phyloP scores from a whole-genome alignment of 805 yeast genomes.

The Lachancea nothofagi region DNA sequence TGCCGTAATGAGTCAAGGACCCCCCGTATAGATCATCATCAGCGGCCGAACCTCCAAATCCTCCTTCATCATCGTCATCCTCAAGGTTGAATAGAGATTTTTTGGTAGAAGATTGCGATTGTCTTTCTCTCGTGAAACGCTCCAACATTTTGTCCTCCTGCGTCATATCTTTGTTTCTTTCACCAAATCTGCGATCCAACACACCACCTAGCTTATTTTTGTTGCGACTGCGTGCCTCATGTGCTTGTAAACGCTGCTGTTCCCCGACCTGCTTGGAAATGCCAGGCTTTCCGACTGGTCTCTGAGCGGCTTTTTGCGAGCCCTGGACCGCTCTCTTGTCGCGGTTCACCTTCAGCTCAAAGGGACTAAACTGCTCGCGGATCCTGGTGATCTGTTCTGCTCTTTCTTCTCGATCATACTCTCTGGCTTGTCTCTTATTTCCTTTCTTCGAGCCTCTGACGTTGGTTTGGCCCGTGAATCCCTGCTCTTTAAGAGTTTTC shows the following conservation, averaged over 20 bases:
- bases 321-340: constrained; percentile 44
- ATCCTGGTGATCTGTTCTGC: constrained; percentile 51
- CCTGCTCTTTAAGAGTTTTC: constrained; percentile 68
- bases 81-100: constrained; percentile 67
- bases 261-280: constrained; percentile 64
- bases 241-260: constrained; percentile 54
- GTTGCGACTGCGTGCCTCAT: constrained; percentile 55
- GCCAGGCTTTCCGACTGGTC: constrained; percentile 63
- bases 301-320: constrained; percentile 38
- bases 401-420: constrained; percentile 65
- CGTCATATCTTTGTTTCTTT: constrained; percentile 60
- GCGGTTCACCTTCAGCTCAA: constrained; percentile 69
- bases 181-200: constrained; percentile 89
- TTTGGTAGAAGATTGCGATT: constrained; percentile 49
- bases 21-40: constrained; percentile 34
- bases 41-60: constrained; percentile 22
- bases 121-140: constrained; percentile 86
- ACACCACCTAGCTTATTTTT: constrained; percentile 75
- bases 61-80: constrained; percentile 50
- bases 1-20: constrained; percentile 74
- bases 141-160: constrained; percentile 93
- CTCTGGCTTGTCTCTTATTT: constrained; percentile 50
- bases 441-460: constrained; percentile 45
- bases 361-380: constrained; percentile 83
- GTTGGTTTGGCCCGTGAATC: constrained; percentile 83